Evolutionary conservation across 345 rosid species (phyloP).

Genomic region (Trapa bicornis): DNA sequence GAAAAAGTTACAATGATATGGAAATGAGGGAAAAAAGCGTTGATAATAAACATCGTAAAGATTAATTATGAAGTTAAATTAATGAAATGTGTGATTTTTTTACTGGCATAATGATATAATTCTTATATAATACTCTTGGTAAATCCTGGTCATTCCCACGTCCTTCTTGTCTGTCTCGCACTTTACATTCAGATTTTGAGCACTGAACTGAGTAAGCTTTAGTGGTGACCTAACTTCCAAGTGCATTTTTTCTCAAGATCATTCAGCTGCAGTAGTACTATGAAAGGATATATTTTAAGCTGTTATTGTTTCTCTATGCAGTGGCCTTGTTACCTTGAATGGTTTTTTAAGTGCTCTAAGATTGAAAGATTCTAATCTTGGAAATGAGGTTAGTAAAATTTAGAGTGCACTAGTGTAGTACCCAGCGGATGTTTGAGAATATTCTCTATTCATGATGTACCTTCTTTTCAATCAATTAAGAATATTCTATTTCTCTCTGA

Average conservation of each 20-base stretch:
- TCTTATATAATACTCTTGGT: too few relatives aligned
- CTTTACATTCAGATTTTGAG: not conserved
- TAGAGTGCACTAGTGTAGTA: too few relatives aligned
- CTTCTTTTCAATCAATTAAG: not conserved
- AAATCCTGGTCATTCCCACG: not conserved
- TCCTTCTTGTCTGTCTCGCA: too few relatives aligned
- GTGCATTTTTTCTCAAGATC: not conserved
- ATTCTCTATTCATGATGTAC: not conserved
- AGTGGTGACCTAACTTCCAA: not conserved
- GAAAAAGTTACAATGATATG: too few relatives aligned
- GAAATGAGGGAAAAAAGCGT: too few relatives aligned
- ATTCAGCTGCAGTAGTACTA: not conserved
- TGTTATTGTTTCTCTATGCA: slow-evolving; percentile 23
- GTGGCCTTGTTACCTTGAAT: slow-evolving; percentile 53
- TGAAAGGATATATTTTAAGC: not conserved
- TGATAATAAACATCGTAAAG: too few relatives aligned
- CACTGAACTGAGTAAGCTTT: not conserved
- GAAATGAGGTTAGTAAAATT: slow-evolving; percentile 44
- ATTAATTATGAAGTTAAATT: too few relatives aligned
- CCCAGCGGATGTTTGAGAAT: not conserved
- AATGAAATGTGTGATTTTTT: too few relatives aligned
- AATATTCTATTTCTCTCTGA: not conserved
- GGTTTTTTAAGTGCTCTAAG: slow-evolving; percentile 49
- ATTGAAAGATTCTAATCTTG: slow-evolving; percentile 48
- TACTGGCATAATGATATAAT: too few relatives aligned